Percentiles rank a stretch among this genome's conserved stretches.
Evolutionary conservation across 495 filamentous ascomycete species (phyloP).

Genomic region (Daldinia caldariorum): DNA sequence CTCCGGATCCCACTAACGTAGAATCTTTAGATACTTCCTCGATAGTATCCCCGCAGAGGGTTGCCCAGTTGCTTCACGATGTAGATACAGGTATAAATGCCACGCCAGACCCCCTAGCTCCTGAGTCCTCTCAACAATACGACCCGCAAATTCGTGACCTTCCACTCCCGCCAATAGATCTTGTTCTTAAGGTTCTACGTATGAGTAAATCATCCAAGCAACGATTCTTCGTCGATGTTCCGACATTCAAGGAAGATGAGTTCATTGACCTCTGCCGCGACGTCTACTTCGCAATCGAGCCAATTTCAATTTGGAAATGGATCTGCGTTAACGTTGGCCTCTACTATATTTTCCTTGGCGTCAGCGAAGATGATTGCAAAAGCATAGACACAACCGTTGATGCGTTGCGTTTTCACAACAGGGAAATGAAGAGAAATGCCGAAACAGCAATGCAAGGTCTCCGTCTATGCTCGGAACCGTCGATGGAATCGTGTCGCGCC

Average conservation of each 20-base stretch:
- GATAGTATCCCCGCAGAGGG: conserved; percentile 6
- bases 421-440: conserved; percentile 19
- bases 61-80: conserved; percentile 16
- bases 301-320: conserved; percentile 65
- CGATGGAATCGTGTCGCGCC: conserved; percentile 42
- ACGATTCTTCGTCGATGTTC: conserved; percentile 41
- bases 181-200: conserved; percentile 39
- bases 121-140: neutral
- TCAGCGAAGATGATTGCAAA: conserved; percentile 4
- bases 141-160: conserved; percentile 27
- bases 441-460: conserved; percentile 38
- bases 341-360: conserved; percentile 63
- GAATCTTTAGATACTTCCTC: conserved; percentile 6
- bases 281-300: conserved; percentile 68
- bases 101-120: neutral
- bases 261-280: conserved; percentile 65
- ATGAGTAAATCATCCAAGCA: conserved; percentile 33
- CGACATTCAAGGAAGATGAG: conserved; percentile 57
- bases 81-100: neutral
- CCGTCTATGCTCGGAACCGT: conserved; percentile 43
- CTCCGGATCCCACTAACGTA: conserved; percentile 19
- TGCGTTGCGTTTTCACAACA: conserved; percentile 23
- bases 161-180: conserved; percentile 37
- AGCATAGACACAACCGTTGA: conserved; percentile 33
- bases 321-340: conserved; percentile 66